Evolutionary conservation across 495 filamentous ascomycete genomes (phyloP), one percentile per base, ranked within the genome.

Genomic region (Podospora bellae-mahoneyi): DNA sequence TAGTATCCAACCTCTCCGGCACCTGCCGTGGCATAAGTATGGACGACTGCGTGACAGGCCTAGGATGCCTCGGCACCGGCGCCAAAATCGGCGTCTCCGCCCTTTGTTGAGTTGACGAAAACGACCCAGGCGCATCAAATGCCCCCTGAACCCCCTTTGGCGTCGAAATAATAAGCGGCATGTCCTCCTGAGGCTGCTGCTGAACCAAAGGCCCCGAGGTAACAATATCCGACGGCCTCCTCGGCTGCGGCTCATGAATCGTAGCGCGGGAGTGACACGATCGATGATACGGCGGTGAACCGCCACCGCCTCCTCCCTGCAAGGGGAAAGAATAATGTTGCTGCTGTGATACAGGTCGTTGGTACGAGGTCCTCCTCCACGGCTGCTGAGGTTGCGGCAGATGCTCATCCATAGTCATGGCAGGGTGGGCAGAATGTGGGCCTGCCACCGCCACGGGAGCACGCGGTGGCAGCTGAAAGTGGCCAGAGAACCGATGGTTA

Each of bases 1-100:
- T 94, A 0, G 92, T 95, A 64, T 90, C 92, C 27, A 96, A 82
- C 86, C 90, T 91, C 64, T 83, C 81, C 28, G 80, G 80, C 0
- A 79, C 74, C 20, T 85, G 84, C 10, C 83, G 80, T 20, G 82
- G 75, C 61, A 78, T 66, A 39, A 83, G 75, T 62, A 79, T 66
- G 39, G 76, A 73, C 39, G 74, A 73, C 44, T 77, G 78, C 4
- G 76, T 75, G 30, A 75, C 72, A 10, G 76, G 74, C 15, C 78
- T 74, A 23, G 82, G 82, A 69, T 80, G 82, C 15, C 76, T 78
- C 63, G 79, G 78, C 20, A 79, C 74, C 26, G 79, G 81, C 23
- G 78, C 80, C 48, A 80, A 76, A 62, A 82, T 77, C 9, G 80
- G 77, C 3, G 76, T 73, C 34, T 79, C 79, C 6, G 69, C 66